These are phyloP conservation scores for Phellopilus nigrolimitatus DNA, from an alignment of 1,284 basidiomycete species.

Conservation along the genomic window DNA sequence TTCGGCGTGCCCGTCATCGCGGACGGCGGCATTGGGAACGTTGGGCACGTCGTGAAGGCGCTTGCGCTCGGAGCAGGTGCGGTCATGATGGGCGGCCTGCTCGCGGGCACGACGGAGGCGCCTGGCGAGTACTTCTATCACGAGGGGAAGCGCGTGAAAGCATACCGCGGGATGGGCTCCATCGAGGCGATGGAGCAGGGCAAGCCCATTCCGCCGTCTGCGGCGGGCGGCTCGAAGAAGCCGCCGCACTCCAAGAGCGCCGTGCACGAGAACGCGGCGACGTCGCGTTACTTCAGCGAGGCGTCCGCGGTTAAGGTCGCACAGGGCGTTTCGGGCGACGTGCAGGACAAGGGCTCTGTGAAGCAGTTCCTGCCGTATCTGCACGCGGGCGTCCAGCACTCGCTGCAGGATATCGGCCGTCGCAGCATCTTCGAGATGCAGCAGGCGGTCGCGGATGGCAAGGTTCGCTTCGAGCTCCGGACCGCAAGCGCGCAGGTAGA, in stretches of 20 bases:
- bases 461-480: slow-evolving; percentile 88
- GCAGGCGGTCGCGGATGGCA: slow-evolving; percentile 57
- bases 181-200: slow-evolving; percentile 95
- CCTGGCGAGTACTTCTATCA: slow-evolving; percentile 99
- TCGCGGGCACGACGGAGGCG: slow-evolving; percentile 95
- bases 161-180: slow-evolving; percentile 98
- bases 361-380: slow-evolving; percentile 92
- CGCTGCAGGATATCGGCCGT: slow-evolving; percentile 91
- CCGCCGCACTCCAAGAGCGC: slow-evolving; percentile 41
- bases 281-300: slow-evolving; percentile 96
- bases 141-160: slow-evolving; percentile 97
- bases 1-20: slow-evolving; percentile 98
- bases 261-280: slow-evolving; percentile 90
- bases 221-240: slow-evolving; percentile 8
- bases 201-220: slow-evolving; percentile 37
- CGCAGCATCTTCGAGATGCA: slow-evolving; percentile 61
- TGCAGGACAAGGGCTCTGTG: slow-evolving; percentile 95
- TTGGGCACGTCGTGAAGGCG: slow-evolving; percentile 98
- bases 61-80: slow-evolving; percentile 90
- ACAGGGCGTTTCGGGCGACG: slow-evolving; percentile 94
- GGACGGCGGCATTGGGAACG: slow-evolving; percentile 95
- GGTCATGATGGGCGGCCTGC: slow-evolving; percentile 98
- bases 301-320: slow-evolving; percentile 94
- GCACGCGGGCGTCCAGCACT: slow-evolving; percentile 91
- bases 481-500: slow-evolving; percentile 96